Percentiles rank a stretch among this genome's conserved stretches.
Conservation (phyloP, 805 yeast genomes). For the Kazachstania psychrophila region DNA sequence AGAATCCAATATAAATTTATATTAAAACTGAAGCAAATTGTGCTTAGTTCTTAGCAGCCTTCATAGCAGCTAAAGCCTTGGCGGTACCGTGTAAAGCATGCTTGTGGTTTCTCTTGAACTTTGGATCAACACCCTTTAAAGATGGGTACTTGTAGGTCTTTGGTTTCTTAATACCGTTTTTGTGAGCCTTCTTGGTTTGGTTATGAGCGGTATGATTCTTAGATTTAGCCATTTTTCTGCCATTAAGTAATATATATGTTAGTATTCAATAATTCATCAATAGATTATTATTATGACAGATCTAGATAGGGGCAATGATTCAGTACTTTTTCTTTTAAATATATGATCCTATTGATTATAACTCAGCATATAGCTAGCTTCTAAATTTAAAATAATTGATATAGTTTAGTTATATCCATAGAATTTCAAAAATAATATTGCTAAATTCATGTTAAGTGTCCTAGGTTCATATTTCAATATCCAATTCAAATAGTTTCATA, state of each 20-base stretch:
- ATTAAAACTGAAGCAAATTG: background rate
- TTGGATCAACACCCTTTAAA: slow-evolving; percentile 97
- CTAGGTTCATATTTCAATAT: no score
- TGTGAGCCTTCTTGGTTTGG: slow-evolving; percentile 99
- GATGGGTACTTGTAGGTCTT: slow-evolving; percentile 97
- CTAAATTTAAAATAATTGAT: no score
- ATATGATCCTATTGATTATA: no score
- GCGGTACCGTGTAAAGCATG: slow-evolving; percentile 97
- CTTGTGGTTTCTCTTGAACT: slow-evolving; percentile 99
- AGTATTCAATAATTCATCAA: no score
- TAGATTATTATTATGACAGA: no score
- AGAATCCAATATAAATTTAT: background rate
- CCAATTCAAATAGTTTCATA: no score
- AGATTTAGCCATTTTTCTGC: slow-evolving; percentile 96
- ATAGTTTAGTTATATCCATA: no score
- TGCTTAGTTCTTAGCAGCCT: slow-evolving; percentile 34
- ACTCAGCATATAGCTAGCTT: no score
- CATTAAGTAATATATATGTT: slow-evolving; percentile 3
- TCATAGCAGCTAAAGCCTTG: slow-evolving; percentile 80
- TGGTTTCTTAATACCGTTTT: slow-evolving; percentile 99
- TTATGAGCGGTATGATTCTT: slow-evolving; percentile 99
- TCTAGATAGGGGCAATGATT: no score
- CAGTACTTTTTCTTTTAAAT: no score
- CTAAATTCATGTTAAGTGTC: no score
- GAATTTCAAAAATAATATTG: no score